Base-by-base conservation (phyloP, 1,284 basidiomycete species). In the Rhodotorula sp. region DNA sequence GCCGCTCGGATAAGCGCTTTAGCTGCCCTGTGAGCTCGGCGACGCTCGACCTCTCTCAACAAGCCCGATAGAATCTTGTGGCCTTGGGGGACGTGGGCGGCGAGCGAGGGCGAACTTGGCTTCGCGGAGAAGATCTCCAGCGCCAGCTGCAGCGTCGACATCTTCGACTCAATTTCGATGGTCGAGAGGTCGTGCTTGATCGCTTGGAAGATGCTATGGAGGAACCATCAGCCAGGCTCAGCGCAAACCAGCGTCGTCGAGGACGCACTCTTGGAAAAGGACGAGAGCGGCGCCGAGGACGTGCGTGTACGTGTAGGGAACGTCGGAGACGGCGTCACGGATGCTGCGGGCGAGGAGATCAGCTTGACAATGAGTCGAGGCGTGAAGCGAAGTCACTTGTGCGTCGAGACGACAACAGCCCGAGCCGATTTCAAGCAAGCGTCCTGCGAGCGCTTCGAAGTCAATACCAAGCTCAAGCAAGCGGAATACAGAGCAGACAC, bases 361-460 rank as follows among this genome's bases (percentile, higher is more conserved):
- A n/a, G n/a, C n/a, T n/a, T n/a, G n/a, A n/a, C n/a, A n/a, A n/a
- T n/a, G n/a, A n/a, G n/a, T n/a, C n/a, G n/a, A n/a, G n/a, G n/a
- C n/a, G n/a, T n/a, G n/a, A n/a, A n/a, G n/a, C n/a, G 13, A 1
- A 26, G 62, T 18, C 2, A 65, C 67, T 75, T 75, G 58, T 73
- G 72, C 1, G 71, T 75, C 30, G 65, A 66, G 28, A 75, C 72
- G 28, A 75, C 67, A 1, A 75, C 74, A 2, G 67, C 68, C 4
- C 72, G 56, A 2, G 74, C 71, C 9, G 62, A 67, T 26, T 73
- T 75, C 59, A 75, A 63, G 65, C 74, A 75, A 2, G 71, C 74
- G 24, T 75, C 74, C 71, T 72, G 30, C 22, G 18, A 2, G 4
- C 20, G 34, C 11, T 4, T 11, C 8, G 26, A 24, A 1, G 51